phyloP scores from a whole-genome alignment of 2,329 filamentous ascomycete genomes.

The Raffaelea ambrosiae region DNA sequence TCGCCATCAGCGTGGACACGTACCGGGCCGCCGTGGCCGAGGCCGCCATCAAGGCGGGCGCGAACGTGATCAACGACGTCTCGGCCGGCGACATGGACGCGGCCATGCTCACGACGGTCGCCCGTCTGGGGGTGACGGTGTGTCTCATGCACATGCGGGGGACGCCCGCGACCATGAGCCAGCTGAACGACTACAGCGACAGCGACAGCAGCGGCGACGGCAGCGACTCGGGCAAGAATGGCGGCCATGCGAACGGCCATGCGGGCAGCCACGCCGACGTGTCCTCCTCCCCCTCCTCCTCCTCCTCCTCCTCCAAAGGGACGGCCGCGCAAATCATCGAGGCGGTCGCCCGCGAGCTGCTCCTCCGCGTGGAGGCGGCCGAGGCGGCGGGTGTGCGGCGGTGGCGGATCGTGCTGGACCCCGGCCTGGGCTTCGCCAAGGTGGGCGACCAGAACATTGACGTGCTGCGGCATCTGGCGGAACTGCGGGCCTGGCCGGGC shows the following conservation, averaged over 20 bases:
- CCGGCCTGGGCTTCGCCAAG: conserved; percentile 92
- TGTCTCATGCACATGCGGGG: conserved; percentile 92
- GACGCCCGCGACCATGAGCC: conserved; percentile 72
- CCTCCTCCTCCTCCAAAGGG: no score
- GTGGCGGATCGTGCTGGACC: conserved; percentile 93
- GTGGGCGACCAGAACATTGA: conserved; percentile 71
- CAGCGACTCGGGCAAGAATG: neutral
- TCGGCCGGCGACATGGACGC: conserved; percentile 73
- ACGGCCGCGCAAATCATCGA: conserved; percentile 45
- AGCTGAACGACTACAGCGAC: conserved; percentile 51
- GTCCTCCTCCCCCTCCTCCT: no score
- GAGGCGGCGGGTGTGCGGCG: conserved; percentile 73
- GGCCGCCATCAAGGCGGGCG: conserved; percentile 66
- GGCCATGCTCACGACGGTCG: conserved; percentile 75
- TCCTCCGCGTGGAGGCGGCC: conserved; percentile 62
- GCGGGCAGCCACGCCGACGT: neutral
- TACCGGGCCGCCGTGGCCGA: conserved; percentile 80
- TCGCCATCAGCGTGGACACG: conserved; percentile 86
- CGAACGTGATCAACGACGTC: conserved; percentile 92
- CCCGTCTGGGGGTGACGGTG: conserved; percentile 68
- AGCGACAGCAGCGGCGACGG: conserved; percentile 13
- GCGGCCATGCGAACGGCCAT: no score
- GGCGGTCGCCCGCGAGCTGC: conserved; percentile 60
- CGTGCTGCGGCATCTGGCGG: conserved; percentile 58
- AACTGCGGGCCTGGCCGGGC: conserved; percentile 56